Base-by-base conservation (phyloP, 257 asterid genomes). In the Forsythia suspensa region DNA sequence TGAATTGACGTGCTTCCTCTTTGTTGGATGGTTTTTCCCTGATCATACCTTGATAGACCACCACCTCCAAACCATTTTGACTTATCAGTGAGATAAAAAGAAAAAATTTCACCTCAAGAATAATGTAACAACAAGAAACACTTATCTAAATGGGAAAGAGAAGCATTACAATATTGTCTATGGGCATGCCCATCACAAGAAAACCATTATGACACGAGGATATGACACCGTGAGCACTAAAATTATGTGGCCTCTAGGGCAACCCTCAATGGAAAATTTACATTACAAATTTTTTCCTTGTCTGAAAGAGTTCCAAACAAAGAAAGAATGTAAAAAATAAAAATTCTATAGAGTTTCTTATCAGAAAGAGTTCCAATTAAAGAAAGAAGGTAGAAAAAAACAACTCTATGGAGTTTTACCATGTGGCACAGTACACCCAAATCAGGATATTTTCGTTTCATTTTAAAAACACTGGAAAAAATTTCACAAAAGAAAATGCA, bases 21-120 rank as follows among this genome's bases (percentile, higher is more conserved):
- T 85, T 83, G 86, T 86, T 86, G 68, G 97, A 91, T 76, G 99
- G 98, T 76, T 96, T 96, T 84, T 96, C 98, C 89, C 98, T 90
- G 84, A 96, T 79, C 76, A 61, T 48, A 86, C 97, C 98, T 90
- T 94, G 93, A 87, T 94, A 94, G 80, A 96, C 97, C 90, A 96
- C 98, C 88, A 96, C 98, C 98, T 95, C 88, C 91, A 90, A 68
- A 88, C 74, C 76, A 80, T 90, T 88, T 84, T 67, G 76, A 82
- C 78, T 73, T 77, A 80, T 70, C 72, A 78, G 91, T 87, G 78
- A 84, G 91, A 82, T 74, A 73, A 69, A 80, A 42, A 67, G 57
- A 68, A 80, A 70, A 38, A 72, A 78, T 39, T 57, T 24, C 57
- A 37, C 29, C 46, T 13, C 24, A 34, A 46, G 70, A 76, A 77